These are phyloP conservation scores for Lentinus brumalis DNA, from an alignment of 768 basidiomycete genomes.

Conservation along the genomic window DNA sequence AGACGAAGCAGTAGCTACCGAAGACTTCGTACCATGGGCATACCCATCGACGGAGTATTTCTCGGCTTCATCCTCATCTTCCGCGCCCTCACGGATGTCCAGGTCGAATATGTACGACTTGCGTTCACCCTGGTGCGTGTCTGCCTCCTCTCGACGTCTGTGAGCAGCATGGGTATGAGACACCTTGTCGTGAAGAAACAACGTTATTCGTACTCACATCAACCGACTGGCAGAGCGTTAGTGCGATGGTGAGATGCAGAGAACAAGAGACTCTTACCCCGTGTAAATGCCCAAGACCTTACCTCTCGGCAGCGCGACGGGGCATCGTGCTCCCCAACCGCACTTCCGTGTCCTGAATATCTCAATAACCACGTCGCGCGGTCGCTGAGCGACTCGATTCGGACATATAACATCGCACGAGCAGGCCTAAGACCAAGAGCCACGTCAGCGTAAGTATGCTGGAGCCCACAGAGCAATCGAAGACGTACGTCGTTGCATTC, in stretches of 20 bases:
- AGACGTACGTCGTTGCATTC: constrained; percentile 64
- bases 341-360: constrained; percentile 62
- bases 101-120: constrained; percentile 63
- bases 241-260: constrained; percentile 7
- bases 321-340: constrained; percentile 69
- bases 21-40: constrained; percentile 43
- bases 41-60: constrained; percentile 60
- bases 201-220: constrained; percentile 38
- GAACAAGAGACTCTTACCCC: constrained; percentile 46
- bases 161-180: constrained; percentile 30
- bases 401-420: constrained; percentile 47
- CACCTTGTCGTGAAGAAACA: background rate
- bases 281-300: constrained; percentile 70
- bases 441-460: background rate
- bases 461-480: too few species aligned
- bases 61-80: constrained; percentile 35
- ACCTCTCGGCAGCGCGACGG: constrained; percentile 44
- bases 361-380: constrained; percentile 58
- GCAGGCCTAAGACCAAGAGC: constrained; percentile 38
- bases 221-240: constrained; percentile 39
- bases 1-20: background rate
- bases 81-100: constrained; percentile 51
- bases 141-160: constrained; percentile 42
- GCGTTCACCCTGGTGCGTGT: constrained; percentile 29
- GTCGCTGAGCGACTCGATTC: constrained; percentile 64